These are phyloP conservation scores for Fraxinus velutina DNA, from an alignment of 305 asterid genomes.

Conservation along the genomic window DNA sequence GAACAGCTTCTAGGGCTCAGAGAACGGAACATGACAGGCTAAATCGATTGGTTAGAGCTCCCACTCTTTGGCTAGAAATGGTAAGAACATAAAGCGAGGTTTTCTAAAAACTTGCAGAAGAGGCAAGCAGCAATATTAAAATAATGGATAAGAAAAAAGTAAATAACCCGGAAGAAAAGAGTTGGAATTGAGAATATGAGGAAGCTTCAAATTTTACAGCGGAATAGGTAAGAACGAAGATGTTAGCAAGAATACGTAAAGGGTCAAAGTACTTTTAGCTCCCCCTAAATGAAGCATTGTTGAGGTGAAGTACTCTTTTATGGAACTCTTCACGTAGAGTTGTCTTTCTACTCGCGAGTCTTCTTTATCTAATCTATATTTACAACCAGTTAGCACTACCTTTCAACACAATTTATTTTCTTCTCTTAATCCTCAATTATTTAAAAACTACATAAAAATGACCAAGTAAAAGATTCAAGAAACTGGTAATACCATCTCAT, in stretches of 20 bases:
- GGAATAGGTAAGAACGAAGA: background rate
- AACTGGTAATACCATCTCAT: background rate
- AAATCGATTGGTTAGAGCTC: background rate
- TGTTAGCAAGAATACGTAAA: background rate
- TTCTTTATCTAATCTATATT: background rate
- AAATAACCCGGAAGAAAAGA: background rate
- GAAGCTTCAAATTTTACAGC: background rate
- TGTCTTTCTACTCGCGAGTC: background rate
- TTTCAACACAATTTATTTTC: conserved; percentile 9
- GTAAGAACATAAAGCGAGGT: background rate
- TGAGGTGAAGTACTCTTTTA: background rate
- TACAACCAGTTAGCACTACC: conserved; percentile 1
- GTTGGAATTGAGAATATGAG: background rate
- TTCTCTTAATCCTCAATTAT: background rate
- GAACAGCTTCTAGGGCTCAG: background rate
- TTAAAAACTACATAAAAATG: conserved; percentile 8
- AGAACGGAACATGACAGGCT: background rate
- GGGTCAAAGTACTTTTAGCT: background rate
- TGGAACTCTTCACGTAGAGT: background rate
- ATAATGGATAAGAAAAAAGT: background rate
- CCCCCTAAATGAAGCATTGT: background rate
- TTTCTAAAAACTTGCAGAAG: background rate
- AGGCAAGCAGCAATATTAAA: background rate
- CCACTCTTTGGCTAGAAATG: background rate
- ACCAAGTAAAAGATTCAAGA: conserved; percentile 1